Conservation (phyloP, 1,284 basidiomycete species). For the Microbotryomycetes sp. region DNA sequence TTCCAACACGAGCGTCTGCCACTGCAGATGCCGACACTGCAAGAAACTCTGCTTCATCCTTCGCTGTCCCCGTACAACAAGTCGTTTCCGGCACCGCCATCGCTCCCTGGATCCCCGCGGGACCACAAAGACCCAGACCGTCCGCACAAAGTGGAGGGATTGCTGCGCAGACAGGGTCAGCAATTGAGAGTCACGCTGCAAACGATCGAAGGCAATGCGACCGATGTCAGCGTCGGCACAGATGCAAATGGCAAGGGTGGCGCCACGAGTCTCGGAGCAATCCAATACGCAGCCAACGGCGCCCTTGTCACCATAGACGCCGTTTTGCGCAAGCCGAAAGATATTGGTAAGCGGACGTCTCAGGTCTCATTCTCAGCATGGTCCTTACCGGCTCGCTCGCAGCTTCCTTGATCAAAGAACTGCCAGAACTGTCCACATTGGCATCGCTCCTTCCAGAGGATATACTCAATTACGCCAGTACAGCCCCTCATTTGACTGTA, state of each 20-base stretch:
- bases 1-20: slow-evolving; percentile 40
- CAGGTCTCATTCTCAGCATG: neutral
- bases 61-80: slow-evolving; percentile 43
- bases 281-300: slow-evolving; percentile 60
- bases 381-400: neutral
- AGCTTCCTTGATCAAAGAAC: slow-evolving; percentile 34
- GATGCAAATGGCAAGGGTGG: slow-evolving; percentile 36
- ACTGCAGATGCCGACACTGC: slow-evolving; percentile 61
- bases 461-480: slow-evolving; percentile 27
- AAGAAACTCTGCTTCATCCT: slow-evolving; percentile 51
- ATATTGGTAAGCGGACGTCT: slow-evolving; percentile 54
- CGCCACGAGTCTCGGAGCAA: slow-evolving; percentile 34
- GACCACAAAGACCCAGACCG: slow-evolving; percentile 26
- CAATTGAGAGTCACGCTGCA: slow-evolving; percentile 55
- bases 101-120: slow-evolving; percentile 24
- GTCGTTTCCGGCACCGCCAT: slow-evolving; percentile 22
- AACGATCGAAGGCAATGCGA: slow-evolving; percentile 37
- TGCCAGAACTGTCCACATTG: slow-evolving; percentile 36
- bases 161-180: slow-evolving; percentile 76
- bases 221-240: slow-evolving; percentile 31
- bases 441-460: slow-evolving; percentile 39
- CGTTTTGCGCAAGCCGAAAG: slow-evolving; percentile 67
- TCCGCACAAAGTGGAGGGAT: slow-evolving; percentile 48
- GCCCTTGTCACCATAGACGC: slow-evolving; percentile 65
- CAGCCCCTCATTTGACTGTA: slow-evolving; percentile 62